Evolutionary conservation across 1,284 basidiomycete species (phyloP).

Genomic region (Rhodofomes roseus): DNA sequence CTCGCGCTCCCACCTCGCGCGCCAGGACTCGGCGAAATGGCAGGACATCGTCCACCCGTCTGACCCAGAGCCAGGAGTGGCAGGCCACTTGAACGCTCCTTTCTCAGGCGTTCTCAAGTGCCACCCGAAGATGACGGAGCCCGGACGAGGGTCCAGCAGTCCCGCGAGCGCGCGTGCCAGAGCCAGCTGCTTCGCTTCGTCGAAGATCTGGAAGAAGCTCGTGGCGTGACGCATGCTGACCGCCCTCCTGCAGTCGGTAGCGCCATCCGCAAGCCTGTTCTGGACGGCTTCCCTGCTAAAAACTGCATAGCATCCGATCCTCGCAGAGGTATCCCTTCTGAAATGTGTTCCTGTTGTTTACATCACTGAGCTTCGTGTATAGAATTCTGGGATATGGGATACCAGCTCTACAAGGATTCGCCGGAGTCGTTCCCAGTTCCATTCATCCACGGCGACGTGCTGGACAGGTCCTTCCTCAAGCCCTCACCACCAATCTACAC

Average conservation of each 20-base stretch:
- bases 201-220: conserved; percentile 46
- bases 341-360: too few relatives aligned
- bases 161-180: conserved; percentile 34
- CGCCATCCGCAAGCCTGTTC: conserved; percentile 36
- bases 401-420: conserved; percentile 19
- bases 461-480: conserved; percentile 31
- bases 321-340: conserved; percentile 22
- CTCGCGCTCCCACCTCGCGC: conserved; percentile 37
- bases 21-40: conserved; percentile 37
- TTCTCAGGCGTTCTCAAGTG: conserved; percentile 22
- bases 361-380: background rate
- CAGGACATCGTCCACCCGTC: conserved; percentile 18
- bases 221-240: conserved; percentile 24
- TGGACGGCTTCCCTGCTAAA: conserved; percentile 34
- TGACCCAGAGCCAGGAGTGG: background rate
- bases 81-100: conserved; percentile 13
- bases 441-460: conserved; percentile 41
- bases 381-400: conserved; percentile 24
- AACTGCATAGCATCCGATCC: conserved; percentile 33
- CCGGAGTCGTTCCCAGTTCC: conserved; percentile 36
- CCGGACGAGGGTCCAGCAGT: conserved; percentile 31
- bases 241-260: conserved; percentile 33
- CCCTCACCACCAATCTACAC: conserved; percentile 13
- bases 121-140: conserved; percentile 30
- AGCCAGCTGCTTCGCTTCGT: conserved; percentile 33